phyloP scores from a whole-genome alignment of 2,329 filamentous ascomycete species.

The Ascochyta pisi region DNA sequence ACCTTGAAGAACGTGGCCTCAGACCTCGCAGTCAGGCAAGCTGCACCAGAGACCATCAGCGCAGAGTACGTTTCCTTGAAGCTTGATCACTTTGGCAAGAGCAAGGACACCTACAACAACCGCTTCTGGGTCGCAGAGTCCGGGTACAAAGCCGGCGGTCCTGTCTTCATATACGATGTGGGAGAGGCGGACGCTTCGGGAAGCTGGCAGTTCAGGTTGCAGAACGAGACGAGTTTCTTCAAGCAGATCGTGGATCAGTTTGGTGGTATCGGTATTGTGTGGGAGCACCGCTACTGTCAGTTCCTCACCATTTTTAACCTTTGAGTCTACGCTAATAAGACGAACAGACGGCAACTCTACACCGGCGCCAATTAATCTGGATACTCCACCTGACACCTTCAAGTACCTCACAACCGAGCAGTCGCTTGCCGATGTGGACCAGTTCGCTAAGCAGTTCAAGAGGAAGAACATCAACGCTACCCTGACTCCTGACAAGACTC shows the following conservation, averaged over 20 bases:
- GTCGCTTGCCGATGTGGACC: slow-evolving; percentile 50
- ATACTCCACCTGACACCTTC: slow-evolving; percentile 45
- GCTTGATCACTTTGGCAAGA: slow-evolving; percentile 45
- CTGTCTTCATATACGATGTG: slow-evolving; percentile 49
- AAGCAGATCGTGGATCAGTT: slow-evolving; percentile 47
- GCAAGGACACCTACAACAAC: slow-evolving; percentile 45
- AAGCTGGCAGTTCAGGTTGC: slow-evolving; percentile 35
- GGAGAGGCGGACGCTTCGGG: slow-evolving; percentile 43
- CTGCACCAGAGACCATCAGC: slow-evolving; percentile 24
- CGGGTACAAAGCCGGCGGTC: slow-evolving; percentile 46
- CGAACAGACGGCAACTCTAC: slow-evolving; percentile 49
- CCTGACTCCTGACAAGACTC: slow-evolving; percentile 45
- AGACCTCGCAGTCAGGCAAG: slow-evolving; percentile 5
- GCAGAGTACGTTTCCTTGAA: slow-evolving; percentile 47
- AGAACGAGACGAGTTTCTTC: slow-evolving; percentile 44
- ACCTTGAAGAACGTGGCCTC: slow-evolving; percentile 1
- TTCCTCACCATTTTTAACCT: background rate
- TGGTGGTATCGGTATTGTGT: slow-evolving; percentile 48
- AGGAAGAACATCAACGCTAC: slow-evolving; percentile 43
- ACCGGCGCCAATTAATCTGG: slow-evolving; percentile 40
- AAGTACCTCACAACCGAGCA: slow-evolving; percentile 50
- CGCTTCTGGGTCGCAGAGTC: slow-evolving; percentile 47
- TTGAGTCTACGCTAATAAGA: slow-evolving; percentile 1
- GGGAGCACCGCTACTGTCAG: slow-evolving; percentile 51
- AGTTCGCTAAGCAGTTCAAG: slow-evolving; percentile 51